These are phyloP conservation scores for Blastobotrys proliferans DNA, from an alignment of 1,139 yeast genomes.

Conservation along the genomic window DNA sequence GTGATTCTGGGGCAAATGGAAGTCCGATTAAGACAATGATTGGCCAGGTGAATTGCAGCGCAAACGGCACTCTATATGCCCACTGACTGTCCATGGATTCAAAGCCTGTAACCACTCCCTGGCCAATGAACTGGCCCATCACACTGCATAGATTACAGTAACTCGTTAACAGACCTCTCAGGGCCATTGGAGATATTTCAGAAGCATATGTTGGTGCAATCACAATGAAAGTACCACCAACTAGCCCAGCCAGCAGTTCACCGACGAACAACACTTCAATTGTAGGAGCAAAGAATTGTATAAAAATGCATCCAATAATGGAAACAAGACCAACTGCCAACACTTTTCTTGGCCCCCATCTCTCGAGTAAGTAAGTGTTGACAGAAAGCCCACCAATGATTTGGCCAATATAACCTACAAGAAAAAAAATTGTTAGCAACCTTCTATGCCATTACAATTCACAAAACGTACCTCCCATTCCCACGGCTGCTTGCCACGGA, in stretches of 20 bases:
- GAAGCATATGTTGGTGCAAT: constrained; percentile 45
- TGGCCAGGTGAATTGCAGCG: constrained; percentile 60
- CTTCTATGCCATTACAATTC: too few relatives aligned
- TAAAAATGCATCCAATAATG: constrained; percentile 36
- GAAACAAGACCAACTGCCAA: constrained; percentile 32
- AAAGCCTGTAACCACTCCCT: constrained; percentile 4
- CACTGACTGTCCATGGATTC: constrained; percentile 12
- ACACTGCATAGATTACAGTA: constrained; percentile 42
- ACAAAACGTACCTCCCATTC: constrained; percentile 40
- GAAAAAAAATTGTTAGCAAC: too few relatives aligned
- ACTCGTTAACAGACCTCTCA: constrained; percentile 40
- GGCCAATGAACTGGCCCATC: constrained; percentile 38
- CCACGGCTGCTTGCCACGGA: constrained; percentile 42
- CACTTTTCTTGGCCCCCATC: constrained; percentile 45
- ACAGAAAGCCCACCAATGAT: constrained; percentile 22
- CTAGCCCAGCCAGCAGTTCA: constrained; percentile 42
- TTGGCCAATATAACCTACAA: constrained; percentile 37
- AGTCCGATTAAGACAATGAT: constrained; percentile 49
- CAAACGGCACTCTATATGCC: constrained; percentile 45
- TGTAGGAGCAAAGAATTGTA: constrained; percentile 42
- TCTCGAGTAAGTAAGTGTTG: constrained; percentile 34
- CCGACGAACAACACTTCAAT: constrained; percentile 39
- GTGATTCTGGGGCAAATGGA: constrained; percentile 53
- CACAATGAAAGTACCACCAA: constrained; percentile 46
- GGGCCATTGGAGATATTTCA: constrained; percentile 44